phyloP scores from a whole-genome alignment of 768 basidiomycete species.

The Hygrocybe punicea region DNA sequence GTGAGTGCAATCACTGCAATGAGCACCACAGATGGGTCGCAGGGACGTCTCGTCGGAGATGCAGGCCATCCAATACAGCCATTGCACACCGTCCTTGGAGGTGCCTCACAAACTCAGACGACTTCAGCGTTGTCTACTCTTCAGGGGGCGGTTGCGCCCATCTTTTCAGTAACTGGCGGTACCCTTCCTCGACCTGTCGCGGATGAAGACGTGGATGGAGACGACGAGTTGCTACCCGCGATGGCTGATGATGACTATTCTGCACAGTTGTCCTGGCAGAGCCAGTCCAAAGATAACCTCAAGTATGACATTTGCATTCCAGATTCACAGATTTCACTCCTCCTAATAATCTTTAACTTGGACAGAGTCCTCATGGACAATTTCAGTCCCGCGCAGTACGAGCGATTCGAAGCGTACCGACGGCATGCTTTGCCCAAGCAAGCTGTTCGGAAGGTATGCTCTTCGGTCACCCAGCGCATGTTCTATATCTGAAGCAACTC shows the following conservation, averaged over 20 bases:
- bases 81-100: too few relatives aligned
- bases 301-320: constrained; percentile 45
- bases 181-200: constrained; percentile 2
- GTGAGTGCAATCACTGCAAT: neutral
- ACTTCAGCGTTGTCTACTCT: constrained; percentile 17
- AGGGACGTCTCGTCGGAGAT: too few relatives aligned
- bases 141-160: constrained; percentile 12
- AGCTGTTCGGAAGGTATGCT: constrained; percentile 70
- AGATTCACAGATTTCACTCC: too few relatives aligned
- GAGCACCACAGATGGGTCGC: constrained; percentile 9
- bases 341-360: neutral
- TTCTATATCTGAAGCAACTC: neutral
- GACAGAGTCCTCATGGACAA: constrained; percentile 84
- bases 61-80: neutral
- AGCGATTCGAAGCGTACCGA: constrained; percentile 85
- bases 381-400: constrained; percentile 78
- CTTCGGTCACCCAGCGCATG: neutral
- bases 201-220: constrained; percentile 66
- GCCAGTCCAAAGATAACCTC: constrained; percentile 83
- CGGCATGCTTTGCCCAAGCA: constrained; percentile 81
- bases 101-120: neutral
- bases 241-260: constrained; percentile 91
- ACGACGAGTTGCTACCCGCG: constrained; percentile 74
- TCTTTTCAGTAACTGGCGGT: constrained; percentile 8
- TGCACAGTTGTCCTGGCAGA: constrained; percentile 77